A percentile compares a stretch with the other conserved stretches of the same genome.
Evolutionary conservation across 176 grass and related monocot genomes (phyloP).

Genomic region (Ampelocalamus luodianensis): DNA sequence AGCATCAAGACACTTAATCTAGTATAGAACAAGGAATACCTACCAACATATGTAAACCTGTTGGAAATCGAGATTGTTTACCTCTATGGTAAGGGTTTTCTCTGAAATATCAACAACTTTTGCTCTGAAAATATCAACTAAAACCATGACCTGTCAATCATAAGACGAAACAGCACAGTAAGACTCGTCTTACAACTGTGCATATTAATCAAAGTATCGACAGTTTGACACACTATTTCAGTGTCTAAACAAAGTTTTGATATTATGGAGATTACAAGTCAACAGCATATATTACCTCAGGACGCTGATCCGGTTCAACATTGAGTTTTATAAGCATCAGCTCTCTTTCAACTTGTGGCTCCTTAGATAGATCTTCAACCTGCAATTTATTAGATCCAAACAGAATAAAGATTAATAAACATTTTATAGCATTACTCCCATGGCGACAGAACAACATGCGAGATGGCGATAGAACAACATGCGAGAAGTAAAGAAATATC

Average conservation of each 20-base stretch:
- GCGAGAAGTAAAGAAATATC: conserved; percentile 2
- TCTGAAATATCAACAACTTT: conserved; percentile 97
- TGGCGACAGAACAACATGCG: neutral
- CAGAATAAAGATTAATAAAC: conserved; percentile 5
- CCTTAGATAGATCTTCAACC: conserved; percentile 96
- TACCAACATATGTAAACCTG: conserved; percentile 16
- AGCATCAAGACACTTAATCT: conserved; percentile 26
- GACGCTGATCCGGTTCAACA: conserved; percentile 62
- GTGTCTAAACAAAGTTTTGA: neutral
- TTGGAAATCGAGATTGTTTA: conserved; percentile 38
- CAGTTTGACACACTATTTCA: neutral
- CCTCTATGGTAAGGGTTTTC: conserved; percentile 77
- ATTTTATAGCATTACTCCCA: neutral
- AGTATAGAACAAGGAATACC: conserved; percentile 17
- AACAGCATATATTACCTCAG: conserved; percentile 63
- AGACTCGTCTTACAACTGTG: neutral
- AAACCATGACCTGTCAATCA: conserved; percentile 80
- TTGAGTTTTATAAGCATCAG: conserved; percentile 98
- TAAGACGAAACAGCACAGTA: conserved; percentile 7
- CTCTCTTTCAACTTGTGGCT: conserved; percentile 94
- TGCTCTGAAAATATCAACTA: conserved; percentile 95
- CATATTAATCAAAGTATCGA: neutral
- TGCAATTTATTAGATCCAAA: conserved; percentile 44
- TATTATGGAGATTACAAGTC: neutral
- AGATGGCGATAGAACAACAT: neutral